Evolutionary conservation across 2,329 filamentous ascomycete species (phyloP).

Genomic region (Paecilomyces sp.): DNA sequence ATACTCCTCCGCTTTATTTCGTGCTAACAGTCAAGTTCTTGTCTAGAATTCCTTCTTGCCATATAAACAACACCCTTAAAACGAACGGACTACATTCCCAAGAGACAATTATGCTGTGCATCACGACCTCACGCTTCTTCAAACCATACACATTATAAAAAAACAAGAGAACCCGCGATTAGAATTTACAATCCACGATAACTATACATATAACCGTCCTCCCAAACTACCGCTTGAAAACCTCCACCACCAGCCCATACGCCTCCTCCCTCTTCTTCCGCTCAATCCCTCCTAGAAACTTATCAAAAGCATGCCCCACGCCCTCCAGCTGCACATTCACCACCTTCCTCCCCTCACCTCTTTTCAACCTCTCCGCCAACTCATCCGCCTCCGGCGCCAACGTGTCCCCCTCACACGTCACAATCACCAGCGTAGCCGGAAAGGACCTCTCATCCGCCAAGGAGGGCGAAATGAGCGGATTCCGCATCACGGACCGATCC

Average conservation of each 20-base stretch:
- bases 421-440: constrained; percentile 17
- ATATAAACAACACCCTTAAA: too few species aligned
- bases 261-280: constrained; percentile 10
- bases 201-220: too few species aligned
- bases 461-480: constrained; percentile 17
- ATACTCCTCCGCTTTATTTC: too few species aligned
- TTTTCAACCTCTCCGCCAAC: constrained; percentile 15
- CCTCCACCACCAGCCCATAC: not conserved
- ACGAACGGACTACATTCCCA: too few species aligned
- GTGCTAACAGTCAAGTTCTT: too few species aligned
- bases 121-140: too few species aligned
- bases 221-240: not conserved
- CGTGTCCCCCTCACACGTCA: constrained; percentile 16
- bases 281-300: constrained; percentile 8
- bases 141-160: too few species aligned
- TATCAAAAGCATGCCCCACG: constrained; percentile 33
- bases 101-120: too few species aligned
- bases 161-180: too few species aligned
- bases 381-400: constrained; percentile 18
- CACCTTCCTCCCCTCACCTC: constrained; percentile 9
- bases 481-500: constrained; percentile 6
- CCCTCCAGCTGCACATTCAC: constrained; percentile 24
- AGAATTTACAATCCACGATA: too few species aligned
- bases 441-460: constrained; percentile 19
- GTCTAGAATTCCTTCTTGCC: too few species aligned